Percentiles rank a stretch among this genome's conserved stretches.
Conservation (phyloP, 1,139 yeast genomes). For the Geotrichum bryndzae region DNA sequence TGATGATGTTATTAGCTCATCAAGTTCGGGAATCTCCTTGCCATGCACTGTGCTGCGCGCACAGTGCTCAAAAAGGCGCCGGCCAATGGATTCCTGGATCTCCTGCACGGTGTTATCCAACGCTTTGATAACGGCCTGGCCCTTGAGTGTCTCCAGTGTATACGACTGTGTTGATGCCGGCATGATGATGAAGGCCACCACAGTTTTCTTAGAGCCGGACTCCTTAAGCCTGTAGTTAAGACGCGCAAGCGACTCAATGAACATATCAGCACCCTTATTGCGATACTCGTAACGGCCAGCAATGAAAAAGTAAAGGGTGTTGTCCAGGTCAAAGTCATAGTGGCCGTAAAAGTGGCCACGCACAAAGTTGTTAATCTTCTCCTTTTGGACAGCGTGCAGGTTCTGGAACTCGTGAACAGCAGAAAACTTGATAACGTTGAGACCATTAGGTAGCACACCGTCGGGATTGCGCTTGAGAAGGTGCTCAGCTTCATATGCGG, state of each 20-base stretch:
- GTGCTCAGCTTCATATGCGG: slow-evolving; percentile 92
- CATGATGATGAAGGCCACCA: slow-evolving; percentile 96
- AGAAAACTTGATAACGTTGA: slow-evolving; percentile 91
- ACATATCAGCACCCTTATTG: slow-evolving; percentile 94
- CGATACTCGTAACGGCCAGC: slow-evolving; percentile 97
- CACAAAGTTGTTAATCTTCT: slow-evolving; percentile 85
- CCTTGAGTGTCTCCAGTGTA: slow-evolving; percentile 91
- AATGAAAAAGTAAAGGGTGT: slow-evolving; percentile 88
- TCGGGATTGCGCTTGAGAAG: slow-evolving; percentile 91
- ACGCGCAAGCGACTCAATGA: slow-evolving; percentile 86
- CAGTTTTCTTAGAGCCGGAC: slow-evolving; percentile 78
- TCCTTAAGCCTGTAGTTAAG: slow-evolving; percentile 81
- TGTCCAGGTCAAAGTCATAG: slow-evolving; percentile 88
- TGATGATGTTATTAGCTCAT: slow-evolving; percentile 77
- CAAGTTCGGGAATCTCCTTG: slow-evolving; percentile 57
- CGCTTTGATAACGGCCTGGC: slow-evolving; percentile 92
- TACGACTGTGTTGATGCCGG: slow-evolving; percentile 92
- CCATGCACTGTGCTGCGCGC: slow-evolving; percentile 67
- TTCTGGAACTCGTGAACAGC: slow-evolving; percentile 98
- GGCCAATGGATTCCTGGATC: slow-evolving; percentile 82
- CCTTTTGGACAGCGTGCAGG: slow-evolving; percentile 86
- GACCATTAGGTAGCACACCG: slow-evolving; percentile 94
- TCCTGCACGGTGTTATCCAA: slow-evolving; percentile 84
- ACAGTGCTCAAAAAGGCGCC: slow-evolving; percentile 83
- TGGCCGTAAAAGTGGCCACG: slow-evolving; percentile 97